A percentile compares a stretch with the other conserved stretches of the same genome.
These are phyloP conservation scores for Naganishia vaughanmartiniae DNA, from an alignment of 768 basidiomycete genomes.

Conservation along the genomic window DNA sequence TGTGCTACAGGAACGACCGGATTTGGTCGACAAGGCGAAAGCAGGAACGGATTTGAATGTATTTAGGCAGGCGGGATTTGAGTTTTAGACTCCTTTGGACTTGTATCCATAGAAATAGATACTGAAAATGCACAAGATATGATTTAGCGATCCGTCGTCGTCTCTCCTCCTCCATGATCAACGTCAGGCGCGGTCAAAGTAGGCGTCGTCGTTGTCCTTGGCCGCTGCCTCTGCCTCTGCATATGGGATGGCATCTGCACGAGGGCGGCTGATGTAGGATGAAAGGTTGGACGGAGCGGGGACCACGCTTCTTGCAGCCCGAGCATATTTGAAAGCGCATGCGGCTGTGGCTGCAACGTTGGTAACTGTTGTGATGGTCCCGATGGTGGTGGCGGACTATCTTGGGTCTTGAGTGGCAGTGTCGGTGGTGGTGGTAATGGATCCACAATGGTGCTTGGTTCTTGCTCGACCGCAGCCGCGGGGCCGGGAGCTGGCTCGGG, in stretches of 20 bases:
- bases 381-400: no score
- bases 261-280: neutral
- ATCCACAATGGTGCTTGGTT: no score
- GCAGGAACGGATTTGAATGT: slow-evolving; percentile 64
- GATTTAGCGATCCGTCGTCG: neutral
- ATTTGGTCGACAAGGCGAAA: slow-evolving; percentile 74
- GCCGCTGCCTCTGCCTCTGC: neutral
- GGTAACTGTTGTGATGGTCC: neutral
- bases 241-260: neutral
- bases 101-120: slow-evolving; percentile 4
- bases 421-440: no score
- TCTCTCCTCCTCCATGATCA: slow-evolving; percentile 16
- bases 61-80: slow-evolving; percentile 83
- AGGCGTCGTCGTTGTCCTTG: neutral
- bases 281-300: neutral
- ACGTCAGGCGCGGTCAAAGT: slow-evolving; percentile 21
- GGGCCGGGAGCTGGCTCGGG: neutral
- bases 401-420: no score
- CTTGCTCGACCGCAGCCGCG: neutral
- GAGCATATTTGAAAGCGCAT: neutral
- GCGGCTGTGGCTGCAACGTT: neutral
- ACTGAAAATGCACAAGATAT: neutral
- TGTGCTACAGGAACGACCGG: slow-evolving; percentile 64
- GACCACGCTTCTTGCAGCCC: slow-evolving; percentile 17
- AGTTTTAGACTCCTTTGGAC: slow-evolving; percentile 60